These are phyloP conservation scores for Aureobasidium namibiae DNA, from an alignment of 2,329 filamentous ascomycete species.

Conservation along the genomic window DNA sequence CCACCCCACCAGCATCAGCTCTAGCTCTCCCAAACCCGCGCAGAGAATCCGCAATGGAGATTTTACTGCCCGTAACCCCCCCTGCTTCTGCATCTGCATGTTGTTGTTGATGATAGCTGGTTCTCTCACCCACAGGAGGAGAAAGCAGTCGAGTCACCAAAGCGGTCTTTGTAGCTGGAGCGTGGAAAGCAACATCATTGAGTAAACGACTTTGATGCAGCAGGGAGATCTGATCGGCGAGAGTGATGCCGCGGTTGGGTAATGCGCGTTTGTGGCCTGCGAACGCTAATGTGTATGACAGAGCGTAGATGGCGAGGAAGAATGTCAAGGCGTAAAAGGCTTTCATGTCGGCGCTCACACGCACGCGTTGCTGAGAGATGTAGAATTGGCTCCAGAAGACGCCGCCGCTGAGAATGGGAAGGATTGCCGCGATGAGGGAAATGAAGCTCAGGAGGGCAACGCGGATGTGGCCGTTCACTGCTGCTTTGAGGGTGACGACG, in stretches of 20 bases:
- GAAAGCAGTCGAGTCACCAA: conserved; percentile 61
- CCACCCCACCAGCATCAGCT: conserved; percentile 14
- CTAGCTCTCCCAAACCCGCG: conserved; percentile 26
- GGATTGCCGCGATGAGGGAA: conserved; percentile 49
- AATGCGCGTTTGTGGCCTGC: conserved; percentile 55
- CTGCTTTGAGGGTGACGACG: conserved; percentile 49
- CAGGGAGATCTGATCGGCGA: conserved; percentile 72
- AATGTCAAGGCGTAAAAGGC: conserved; percentile 64
- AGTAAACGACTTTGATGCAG: conserved; percentile 64
- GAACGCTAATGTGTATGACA: conserved; percentile 49
- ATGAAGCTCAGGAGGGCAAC: conserved; percentile 55
- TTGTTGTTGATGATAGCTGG: conserved; percentile 23
- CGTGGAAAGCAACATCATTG: conserved; percentile 63
- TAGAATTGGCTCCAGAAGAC: conserved; percentile 66
- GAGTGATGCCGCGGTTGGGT: conserved; percentile 62
- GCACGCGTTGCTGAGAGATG: conserved; percentile 38
- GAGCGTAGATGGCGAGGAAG: conserved; percentile 62
- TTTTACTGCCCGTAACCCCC: conserved; percentile 20
- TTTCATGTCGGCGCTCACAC: conserved; percentile 65
- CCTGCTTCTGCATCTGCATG: too few species aligned
- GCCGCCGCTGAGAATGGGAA: conserved; percentile 62
- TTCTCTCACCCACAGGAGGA: conserved; percentile 39
- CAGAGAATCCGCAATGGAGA: conserved; percentile 24
- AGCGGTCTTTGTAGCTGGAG: conserved; percentile 57
- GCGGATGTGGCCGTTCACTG: conserved; percentile 55